These are phyloP conservation scores for Mycena amicta DNA, from an alignment of 768 basidiomycete species.

Conservation along the genomic window DNA sequence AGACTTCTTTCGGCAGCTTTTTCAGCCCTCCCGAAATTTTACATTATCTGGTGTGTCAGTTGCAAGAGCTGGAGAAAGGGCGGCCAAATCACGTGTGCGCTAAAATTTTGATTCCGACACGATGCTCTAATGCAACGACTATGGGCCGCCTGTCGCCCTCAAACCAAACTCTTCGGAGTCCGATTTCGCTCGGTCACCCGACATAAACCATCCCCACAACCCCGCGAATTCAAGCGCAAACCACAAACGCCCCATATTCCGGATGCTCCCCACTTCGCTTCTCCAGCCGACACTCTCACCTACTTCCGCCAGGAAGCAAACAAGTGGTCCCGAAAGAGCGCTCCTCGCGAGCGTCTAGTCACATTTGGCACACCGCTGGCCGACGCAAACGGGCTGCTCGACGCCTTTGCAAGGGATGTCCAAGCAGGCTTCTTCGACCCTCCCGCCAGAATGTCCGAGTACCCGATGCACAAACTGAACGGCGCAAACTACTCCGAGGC, in stretches of 20 bases:
- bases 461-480: background rate
- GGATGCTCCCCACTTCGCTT: background rate
- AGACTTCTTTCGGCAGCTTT: too few species aligned
- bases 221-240: background rate
- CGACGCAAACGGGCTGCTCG: constrained; percentile 13
- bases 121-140: background rate
- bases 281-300: background rate
- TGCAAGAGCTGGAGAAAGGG: too few species aligned
- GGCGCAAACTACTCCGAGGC: constrained; percentile 4
- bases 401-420: constrained; percentile 4
- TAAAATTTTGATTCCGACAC: background rate
- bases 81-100: background rate
- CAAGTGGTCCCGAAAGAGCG: constrained; percentile 1
- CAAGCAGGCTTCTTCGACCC: constrained; percentile 7
- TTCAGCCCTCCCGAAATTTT: too few species aligned
- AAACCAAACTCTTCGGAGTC: background rate
- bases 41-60: too few species aligned
- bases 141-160: background rate
- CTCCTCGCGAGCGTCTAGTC: constrained; percentile 12
- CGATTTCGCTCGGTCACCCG: background rate
- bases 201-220: background rate
- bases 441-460: constrained; percentile 8
- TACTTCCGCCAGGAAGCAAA: constrained; percentile 3
- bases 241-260: background rate
- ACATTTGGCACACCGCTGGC: constrained; percentile 7